phyloP scores from a whole-genome alignment of 148 eudicot species.

The Chenopodium quinoa region DNA sequence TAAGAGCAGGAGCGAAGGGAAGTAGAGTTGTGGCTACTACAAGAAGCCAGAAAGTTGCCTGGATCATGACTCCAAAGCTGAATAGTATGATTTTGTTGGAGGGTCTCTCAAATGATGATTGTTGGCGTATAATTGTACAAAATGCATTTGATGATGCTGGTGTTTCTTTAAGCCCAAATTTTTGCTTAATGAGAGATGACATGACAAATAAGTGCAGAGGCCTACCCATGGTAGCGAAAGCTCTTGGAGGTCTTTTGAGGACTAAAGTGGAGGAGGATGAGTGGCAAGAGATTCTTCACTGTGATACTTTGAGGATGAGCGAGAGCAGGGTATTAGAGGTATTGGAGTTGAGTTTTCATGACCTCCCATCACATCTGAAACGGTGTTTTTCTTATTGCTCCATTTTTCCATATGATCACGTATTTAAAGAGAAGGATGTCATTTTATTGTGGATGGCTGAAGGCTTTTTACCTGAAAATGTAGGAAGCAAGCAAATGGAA shows the following conservation, averaged over 20 bases:
- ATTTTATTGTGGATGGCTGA: conserved; percentile 18
- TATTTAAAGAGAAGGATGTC: conserved; percentile 9
- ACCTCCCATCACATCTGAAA: conserved; percentile 11
- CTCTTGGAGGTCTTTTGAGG: conserved; percentile 19
- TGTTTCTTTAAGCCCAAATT: background rate
- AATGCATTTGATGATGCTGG: conserved; percentile 15
- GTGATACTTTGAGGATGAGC: background rate
- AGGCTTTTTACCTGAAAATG: conserved; percentile 4
- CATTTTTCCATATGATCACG: conserved; percentile 6
- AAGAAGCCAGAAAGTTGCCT: conserved; percentile 13
- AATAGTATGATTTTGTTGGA: conserved; percentile 4
- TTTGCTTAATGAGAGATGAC: background rate
- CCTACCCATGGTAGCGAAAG: conserved; percentile 14
- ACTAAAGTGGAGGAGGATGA: conserved; percentile 15
- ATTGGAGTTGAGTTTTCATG: conserved; percentile 7
- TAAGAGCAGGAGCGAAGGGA: conserved; percentile 12
- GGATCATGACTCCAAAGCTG: background rate
- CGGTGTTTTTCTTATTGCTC: conserved; percentile 10
- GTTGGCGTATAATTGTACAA: conserved; percentile 13
- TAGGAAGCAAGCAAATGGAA: conserved; percentile 4
- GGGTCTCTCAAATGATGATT: conserved; percentile 5
- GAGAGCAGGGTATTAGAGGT: background rate
- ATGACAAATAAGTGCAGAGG: conserved; percentile 13
- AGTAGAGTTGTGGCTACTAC: conserved; percentile 16
- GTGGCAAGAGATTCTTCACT: conserved; percentile 1